A percentile compares a stretch with the other conserved stretches of the same genome.
phyloP scores from a whole-genome alignment of 1,139 yeast species.

The Pichia sp. region DNA sequence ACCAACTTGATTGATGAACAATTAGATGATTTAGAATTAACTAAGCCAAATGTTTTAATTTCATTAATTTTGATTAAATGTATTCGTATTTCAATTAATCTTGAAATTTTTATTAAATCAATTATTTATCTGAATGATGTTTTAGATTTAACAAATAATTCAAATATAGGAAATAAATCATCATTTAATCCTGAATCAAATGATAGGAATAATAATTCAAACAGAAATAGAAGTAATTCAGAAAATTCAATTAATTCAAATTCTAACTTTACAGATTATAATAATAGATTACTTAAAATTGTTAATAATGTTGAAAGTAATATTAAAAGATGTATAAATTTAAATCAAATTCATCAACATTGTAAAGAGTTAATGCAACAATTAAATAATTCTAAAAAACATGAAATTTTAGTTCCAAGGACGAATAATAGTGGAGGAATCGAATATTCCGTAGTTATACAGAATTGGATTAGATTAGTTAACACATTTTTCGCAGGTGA shows the following conservation, averaged over 20 bases:
- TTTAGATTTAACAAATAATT: background rate
- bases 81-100: conserved; percentile 19
- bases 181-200: background rate
- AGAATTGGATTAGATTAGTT: conserved; percentile 15
- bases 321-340: conserved; percentile 11
- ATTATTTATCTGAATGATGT: conserved; percentile 19
- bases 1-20: conserved; percentile 32
- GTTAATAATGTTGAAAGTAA: conserved; percentile 13
- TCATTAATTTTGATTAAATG: conserved; percentile 24
- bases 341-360: conserved; percentile 13
- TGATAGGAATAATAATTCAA: background rate
- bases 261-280: conserved; percentile 4
- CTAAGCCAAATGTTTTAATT: conserved; percentile 24
- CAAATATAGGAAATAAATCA: conserved; percentile 1
- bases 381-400: conserved; percentile 1
- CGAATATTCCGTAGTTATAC: conserved; percentile 13
- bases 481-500: conserved; percentile 13
- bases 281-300: conserved; percentile 13
- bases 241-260: background rate
- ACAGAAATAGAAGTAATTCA: conserved; percentile 7
- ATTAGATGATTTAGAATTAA: conserved; percentile 32
- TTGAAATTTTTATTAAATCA: conserved; percentile 18
- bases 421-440: conserved; percentile 13
- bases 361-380: conserved; percentile 7
- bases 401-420: conserved; percentile 14